These are phyloP conservation scores for Boletus speciosus DNA, from an alignment of 768 basidiomycete genomes.

Conservation along the genomic window DNA sequence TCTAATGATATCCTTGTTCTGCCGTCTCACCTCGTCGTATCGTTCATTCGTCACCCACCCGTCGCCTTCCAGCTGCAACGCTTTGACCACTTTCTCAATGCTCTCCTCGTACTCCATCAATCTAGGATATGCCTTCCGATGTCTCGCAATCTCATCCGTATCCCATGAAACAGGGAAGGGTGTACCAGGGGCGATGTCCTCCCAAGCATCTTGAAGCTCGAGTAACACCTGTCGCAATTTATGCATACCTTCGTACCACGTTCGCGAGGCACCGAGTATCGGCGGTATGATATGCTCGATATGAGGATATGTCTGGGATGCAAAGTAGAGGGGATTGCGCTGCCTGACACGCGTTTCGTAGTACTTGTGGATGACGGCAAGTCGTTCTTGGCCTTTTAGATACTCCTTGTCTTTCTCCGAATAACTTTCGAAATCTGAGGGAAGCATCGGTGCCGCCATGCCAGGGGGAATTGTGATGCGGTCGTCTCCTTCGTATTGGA, in stretches of 20 bases:
- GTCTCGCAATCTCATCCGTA: background rate
- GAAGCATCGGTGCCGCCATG: background rate
- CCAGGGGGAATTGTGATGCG: constrained; percentile 1
- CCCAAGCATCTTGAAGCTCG: background rate
- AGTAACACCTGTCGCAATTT: background rate
- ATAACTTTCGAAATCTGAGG: background rate
- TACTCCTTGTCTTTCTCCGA: background rate
- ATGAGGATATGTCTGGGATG: background rate
- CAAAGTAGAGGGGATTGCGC: background rate
- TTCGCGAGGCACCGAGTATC: constrained; percentile 1
- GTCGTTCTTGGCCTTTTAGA: background rate
- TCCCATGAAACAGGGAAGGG: background rate
- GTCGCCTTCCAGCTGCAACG: background rate
- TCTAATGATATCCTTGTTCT: background rate
- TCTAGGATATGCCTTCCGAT: background rate
- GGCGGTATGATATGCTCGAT: background rate
- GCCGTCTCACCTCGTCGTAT: background rate
- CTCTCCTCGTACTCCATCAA: background rate
- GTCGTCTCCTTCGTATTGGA: constrained; percentile 5
- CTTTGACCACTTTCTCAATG: background rate
- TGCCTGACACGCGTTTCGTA: background rate
- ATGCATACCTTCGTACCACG: constrained; percentile 6
- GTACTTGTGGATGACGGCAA: constrained; percentile 5
- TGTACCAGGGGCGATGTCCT: background rate
- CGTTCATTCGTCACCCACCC: constrained; percentile 2